Evolutionary conservation across 2,329 filamentous ascomycete genomes (phyloP), one percentile per base, ranked within the genome.

Genomic region (Xylariaceae sp.): DNA sequence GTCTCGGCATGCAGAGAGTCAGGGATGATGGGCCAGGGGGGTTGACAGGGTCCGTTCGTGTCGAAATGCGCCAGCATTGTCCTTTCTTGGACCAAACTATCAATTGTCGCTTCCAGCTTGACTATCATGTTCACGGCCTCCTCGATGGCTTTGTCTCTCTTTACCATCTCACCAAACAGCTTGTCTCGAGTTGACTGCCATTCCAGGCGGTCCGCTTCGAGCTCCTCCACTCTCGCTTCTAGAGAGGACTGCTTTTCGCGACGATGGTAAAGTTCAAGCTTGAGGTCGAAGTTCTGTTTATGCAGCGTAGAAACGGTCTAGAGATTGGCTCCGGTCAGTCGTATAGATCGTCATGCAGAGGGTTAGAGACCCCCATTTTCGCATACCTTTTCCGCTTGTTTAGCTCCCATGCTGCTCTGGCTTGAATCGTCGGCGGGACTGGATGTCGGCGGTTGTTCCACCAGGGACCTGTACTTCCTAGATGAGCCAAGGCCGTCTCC

Each of bases 251-350:
- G 84, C 49, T 80, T 77, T 68, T 89, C 81, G 26, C 86, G 77
- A 6, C 85, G 78, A 64, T 89, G 85, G 61, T 80, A 88, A 1
- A 90, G 70, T 65, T 89, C 86, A 30, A 89, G 74, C 68, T 90
- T 89, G 40, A 90, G 75, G 60, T 88, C 86, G 61, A 89, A 90
- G 63, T 89, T 90, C 70, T 88, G 82, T 66, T 90, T 90, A 67
- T 86, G 83, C 19, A 89, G 71, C 1, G 76, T 84, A 4, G 86
- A 87, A 49, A 89, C 71, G 50, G 84, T 81, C 78, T 87, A 2
- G 41, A 44, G 40, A 36, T 43, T 62, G 51, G 47, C 16, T 50
- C 13, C 41, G 58, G 42, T 61, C 18, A 61, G 53, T 53, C 39
- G 37, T 13, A n/a, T 18, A 18, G 19, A 18, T 37, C 34, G 22